Conservation (phyloP, 1,284 basidiomycete species). For the Inonotus obliquus region DNA sequence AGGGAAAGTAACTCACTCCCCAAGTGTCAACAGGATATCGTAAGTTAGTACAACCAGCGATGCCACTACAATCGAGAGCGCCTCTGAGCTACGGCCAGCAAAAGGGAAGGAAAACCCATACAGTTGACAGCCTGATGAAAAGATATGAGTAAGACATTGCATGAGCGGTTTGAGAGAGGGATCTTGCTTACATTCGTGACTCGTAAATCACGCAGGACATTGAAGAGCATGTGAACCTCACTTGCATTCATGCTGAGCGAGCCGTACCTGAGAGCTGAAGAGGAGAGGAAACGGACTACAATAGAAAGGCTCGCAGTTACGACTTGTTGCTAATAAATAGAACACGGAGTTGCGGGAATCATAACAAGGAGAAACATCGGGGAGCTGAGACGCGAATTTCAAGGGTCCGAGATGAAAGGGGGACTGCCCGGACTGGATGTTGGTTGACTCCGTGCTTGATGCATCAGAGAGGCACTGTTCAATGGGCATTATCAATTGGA, state of each 20-base stretch:
- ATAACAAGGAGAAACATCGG: neutral
- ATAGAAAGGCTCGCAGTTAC: neutral
- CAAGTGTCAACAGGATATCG: slow-evolving; percentile 11
- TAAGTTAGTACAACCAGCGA: slow-evolving; percentile 10
- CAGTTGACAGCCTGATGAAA: neutral
- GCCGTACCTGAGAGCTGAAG: neutral
- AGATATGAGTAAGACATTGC: neutral
- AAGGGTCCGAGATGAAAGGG: neutral
- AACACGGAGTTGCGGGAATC: neutral
- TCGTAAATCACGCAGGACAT: slow-evolving; percentile 5
- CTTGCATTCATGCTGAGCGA: neutral
- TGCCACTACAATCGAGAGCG: neutral
- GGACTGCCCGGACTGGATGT: neutral
- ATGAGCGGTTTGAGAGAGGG: neutral
- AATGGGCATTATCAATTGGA: neutral
- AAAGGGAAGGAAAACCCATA: neutral
- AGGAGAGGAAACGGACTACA: neutral
- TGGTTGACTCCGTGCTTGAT: neutral
- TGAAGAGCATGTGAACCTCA: neutral
- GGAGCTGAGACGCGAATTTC: neutral
- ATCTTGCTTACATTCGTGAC: slow-evolving; percentile 5
- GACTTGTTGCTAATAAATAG: neutral
- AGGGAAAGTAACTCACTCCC: slow-evolving; percentile 1
- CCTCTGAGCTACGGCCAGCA: neutral
- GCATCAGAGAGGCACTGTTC: neutral